phyloP scores from a whole-genome alignment of 164 flowering plant genomes.

The Magnolia changhungtana region DNA sequence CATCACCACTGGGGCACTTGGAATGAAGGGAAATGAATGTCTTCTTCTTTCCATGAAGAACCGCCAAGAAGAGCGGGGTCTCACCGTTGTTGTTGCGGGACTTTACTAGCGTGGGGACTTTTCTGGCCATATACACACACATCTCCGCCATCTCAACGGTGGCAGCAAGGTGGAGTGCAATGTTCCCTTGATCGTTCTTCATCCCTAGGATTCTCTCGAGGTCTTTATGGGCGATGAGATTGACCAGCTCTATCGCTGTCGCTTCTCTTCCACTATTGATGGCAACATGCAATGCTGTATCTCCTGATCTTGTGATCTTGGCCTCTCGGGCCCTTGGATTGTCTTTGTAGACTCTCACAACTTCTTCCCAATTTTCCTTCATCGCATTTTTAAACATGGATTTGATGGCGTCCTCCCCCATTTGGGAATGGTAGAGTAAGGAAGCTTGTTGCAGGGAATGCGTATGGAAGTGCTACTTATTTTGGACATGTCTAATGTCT shows the following conservation, averaged over 20 bases:
- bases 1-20: background rate
- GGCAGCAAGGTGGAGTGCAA: constrained; percentile 27
- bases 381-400: background rate
- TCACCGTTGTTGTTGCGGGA: constrained; percentile 15
- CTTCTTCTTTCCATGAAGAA: constrained; percentile 11
- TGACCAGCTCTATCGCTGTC: constrained; percentile 11
- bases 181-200: constrained; percentile 22
- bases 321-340: background rate
- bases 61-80: constrained; percentile 25
- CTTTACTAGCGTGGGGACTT: background rate
- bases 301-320: constrained; percentile 15
- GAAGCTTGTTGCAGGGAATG: no score
- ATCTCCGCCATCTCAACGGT: constrained; percentile 17
- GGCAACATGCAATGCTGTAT: constrained; percentile 34
- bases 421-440: no score
- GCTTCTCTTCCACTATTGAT: constrained; percentile 19
- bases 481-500: no score
- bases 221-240: background rate
- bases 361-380: background rate
- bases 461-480: no score
- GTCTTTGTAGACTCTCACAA: background rate
- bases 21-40: constrained; percentile 12
- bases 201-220: background rate
- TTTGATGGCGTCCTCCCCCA: no score
- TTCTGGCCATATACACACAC: constrained; percentile 11